A percentile compares a stretch with the other conserved stretches of the same genome.
Conservation (phyloP, 192 early-diverging fungal genomes). For the Cetraspora pellucida region DNA sequence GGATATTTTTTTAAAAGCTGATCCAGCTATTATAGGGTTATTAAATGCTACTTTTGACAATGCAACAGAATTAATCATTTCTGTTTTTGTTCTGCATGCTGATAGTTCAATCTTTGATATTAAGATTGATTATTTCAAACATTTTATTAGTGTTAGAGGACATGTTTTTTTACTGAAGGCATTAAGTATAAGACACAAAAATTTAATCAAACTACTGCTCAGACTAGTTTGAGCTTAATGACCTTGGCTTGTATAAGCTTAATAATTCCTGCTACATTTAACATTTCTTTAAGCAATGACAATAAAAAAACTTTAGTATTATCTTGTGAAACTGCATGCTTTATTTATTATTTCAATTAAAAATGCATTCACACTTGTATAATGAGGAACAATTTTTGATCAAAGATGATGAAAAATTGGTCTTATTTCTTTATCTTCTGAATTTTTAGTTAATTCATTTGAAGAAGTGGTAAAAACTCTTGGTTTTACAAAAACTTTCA, state of each 20-base stretch:
- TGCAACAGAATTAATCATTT: constrained; percentile 85
- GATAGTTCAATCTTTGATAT: constrained; percentile 87
- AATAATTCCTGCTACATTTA: constrained; percentile 69
- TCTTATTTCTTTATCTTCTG: constrained; percentile 72
- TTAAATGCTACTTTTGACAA: constrained; percentile 79
- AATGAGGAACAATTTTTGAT: neutral
- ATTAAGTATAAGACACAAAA: constrained; percentile 70
- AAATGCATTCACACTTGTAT: neutral
- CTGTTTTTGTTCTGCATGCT: constrained; percentile 75
- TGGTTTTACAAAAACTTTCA: constrained; percentile 78
- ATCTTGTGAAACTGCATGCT: constrained; percentile 66
- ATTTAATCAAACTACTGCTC: constrained; percentile 69
- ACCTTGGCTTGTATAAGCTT: constrained; percentile 68
- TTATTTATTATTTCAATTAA: constrained; percentile 37
- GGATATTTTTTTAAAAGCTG: too few relatives aligned
- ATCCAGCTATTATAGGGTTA: constrained; percentile 50
- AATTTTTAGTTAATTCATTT: constrained; percentile 82
- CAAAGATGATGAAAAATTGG: constrained; percentile 51
- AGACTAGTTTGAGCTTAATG: constrained; percentile 69
- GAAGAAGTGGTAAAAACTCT: constrained; percentile 74
- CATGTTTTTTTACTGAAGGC: constrained; percentile 85
- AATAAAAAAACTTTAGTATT: constrained; percentile 54
- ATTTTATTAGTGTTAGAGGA: constrained; percentile 79
- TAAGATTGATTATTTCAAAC: constrained; percentile 90
- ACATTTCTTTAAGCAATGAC: neutral